These are phyloP conservation scores for Malania oleifera DNA, from an alignment of 164 flowering plant species.

Conservation along the genomic window DNA sequence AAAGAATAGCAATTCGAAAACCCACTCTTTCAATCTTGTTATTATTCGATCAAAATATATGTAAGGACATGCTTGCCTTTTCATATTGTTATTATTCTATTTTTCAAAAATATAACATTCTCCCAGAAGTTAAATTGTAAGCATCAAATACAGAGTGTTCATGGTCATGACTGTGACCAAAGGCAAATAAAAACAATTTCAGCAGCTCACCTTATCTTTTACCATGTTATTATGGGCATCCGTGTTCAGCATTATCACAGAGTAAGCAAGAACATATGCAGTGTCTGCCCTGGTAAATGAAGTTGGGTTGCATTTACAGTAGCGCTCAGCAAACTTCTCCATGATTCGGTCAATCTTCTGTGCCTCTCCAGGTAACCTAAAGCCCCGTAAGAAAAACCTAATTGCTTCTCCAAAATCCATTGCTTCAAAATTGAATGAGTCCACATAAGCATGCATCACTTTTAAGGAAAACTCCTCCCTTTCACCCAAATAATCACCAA, in stretches of 20 bases:
- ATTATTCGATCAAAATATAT: too few species aligned
- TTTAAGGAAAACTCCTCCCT: slow-evolving; percentile 86
- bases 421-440: slow-evolving; percentile 74
- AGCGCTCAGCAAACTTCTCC: slow-evolving; percentile 99
- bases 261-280: slow-evolving; percentile 99
- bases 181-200: slow-evolving; percentile 2
- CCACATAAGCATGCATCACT: slow-evolving; percentile 99
- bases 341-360: slow-evolving; percentile 98
- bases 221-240: slow-evolving; percentile 98
- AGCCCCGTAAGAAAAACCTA: slow-evolving; percentile 86
- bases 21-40: too few species aligned
- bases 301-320: slow-evolving; percentile 92
- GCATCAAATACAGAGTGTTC: too few species aligned
- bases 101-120: too few species aligned
- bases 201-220: slow-evolving; percentile 81
- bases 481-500: slow-evolving; percentile 98
- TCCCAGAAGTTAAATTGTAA: too few species aligned
- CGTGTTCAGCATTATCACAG: slow-evolving; percentile 97
- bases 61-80: too few species aligned
- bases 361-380: slow-evolving; percentile 98
- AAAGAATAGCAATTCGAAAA: too few species aligned
- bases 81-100: too few species aligned
- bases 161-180: background rate
- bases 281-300: slow-evolving; percentile 94
- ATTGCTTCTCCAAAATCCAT: slow-evolving; percentile 95